Evolutionary conservation across 345 rosid species (phyloP).

Genomic region (Eucalyptus melliodora): DNA sequence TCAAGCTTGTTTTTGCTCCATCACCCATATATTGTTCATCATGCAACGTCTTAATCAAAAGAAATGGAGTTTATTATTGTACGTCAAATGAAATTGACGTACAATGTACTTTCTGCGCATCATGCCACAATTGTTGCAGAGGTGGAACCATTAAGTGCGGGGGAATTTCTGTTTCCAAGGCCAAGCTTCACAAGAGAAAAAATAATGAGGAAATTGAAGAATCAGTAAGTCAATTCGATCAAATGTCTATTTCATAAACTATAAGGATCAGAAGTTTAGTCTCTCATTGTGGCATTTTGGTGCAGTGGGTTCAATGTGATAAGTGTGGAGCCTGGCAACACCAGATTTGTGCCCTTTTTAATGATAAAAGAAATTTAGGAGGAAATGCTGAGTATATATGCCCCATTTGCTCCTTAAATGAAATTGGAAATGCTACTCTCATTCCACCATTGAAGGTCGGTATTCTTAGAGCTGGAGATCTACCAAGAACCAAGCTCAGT

Average conservation of each 20-base stretch:
- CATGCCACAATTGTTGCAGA: slow-evolving; percentile 72
- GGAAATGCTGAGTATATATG: slow-evolving; percentile 95
- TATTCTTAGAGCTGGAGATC: slow-evolving; percentile 79
- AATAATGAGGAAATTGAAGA: slow-evolving; percentile 90
- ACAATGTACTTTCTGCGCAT: slow-evolving; percentile 64
- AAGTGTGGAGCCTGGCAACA: slow-evolving; percentile 97
- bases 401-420: slow-evolving; percentile 72
- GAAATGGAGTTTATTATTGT: slow-evolving; percentile 72
- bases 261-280: background rate
- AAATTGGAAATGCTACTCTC: slow-evolving; percentile 62
- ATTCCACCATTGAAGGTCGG: slow-evolving; percentile 68
- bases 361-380: slow-evolving; percentile 78
- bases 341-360: slow-evolving; percentile 91
- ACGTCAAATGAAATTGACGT: slow-evolving; percentile 51
- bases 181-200: slow-evolving; percentile 75
- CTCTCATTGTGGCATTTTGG: background rate
- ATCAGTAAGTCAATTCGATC: slow-evolving; percentile 36
- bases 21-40: slow-evolving; percentile 82
- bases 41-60: slow-evolving; percentile 78
- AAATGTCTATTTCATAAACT: background rate
- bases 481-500: slow-evolving; percentile 78
- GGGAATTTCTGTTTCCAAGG: slow-evolving; percentile 47
- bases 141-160: slow-evolving; percentile 55
- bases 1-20: slow-evolving; percentile 78
- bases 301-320: slow-evolving; percentile 99